A percentile compares a stretch with the other conserved stretches of the same genome.
phyloP scores from a whole-genome alignment of 2,329 filamentous ascomycete species.

The Blastomyces emzantsi region DNA sequence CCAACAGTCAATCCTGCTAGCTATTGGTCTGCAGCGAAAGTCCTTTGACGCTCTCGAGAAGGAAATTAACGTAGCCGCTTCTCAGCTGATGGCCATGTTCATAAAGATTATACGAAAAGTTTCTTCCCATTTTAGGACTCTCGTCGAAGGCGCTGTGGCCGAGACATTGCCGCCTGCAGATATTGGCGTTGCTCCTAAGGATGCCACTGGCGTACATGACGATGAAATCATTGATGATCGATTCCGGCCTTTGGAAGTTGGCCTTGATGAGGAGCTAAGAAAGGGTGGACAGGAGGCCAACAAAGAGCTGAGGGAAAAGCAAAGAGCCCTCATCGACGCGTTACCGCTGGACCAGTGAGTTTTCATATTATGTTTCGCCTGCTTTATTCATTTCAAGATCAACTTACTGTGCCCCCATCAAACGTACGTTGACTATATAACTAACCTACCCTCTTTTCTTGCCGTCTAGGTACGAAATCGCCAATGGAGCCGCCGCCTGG shows the following conservation, averaged over 20 bases:
- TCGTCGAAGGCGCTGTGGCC: slow-evolving; percentile 66
- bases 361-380: neutral
- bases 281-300: slow-evolving; percentile 73
- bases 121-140: slow-evolving; percentile 62
- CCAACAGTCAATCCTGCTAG: slow-evolving; percentile 80
- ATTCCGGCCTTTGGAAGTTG: slow-evolving; percentile 61
- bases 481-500: slow-evolving; percentile 44
- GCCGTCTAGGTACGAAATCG: slow-evolving; percentile 36
- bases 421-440: neutral
- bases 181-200: slow-evolving; percentile 22
- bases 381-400: neutral
- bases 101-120: slow-evolving; percentile 92
- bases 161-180: slow-evolving; percentile 54
- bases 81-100: slow-evolving; percentile 90
- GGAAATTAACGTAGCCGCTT: slow-evolving; percentile 63
- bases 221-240: slow-evolving; percentile 57
- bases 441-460: neutral
- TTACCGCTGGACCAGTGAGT: slow-evolving; percentile 78
- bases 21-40: slow-evolving; percentile 84
- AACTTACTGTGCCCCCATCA: neutral
- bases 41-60: slow-evolving; percentile 69
- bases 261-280: slow-evolving; percentile 71
- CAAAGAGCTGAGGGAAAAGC: slow-evolving; percentile 63
- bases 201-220: slow-evolving; percentile 56
- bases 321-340: slow-evolving; percentile 81